A percentile compares a stretch with the other conserved stretches of the same genome.
Evolutionary conservation across 192 early-diverging fungal genomes (phyloP).

Genomic region (Physocladia obscura): DNA sequence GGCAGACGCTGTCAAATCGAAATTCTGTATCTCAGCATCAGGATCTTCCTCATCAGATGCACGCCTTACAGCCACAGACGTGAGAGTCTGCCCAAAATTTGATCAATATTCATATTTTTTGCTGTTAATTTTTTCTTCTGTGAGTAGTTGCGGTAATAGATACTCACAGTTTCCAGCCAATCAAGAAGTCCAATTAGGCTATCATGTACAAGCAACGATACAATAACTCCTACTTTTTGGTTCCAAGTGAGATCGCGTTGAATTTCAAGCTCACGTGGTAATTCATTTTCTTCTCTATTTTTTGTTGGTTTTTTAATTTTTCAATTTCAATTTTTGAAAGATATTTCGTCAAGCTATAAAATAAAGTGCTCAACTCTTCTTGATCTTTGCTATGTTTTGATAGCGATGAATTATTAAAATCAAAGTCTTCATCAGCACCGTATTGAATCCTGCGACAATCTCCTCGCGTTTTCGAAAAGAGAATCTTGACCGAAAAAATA

Average conservation of each 20-base stretch:
- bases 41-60: constrained; percentile 33
- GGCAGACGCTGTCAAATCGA: constrained; percentile 39
- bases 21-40: constrained; percentile 33
- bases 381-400: no score
- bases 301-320: no score
- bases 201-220: constrained; percentile 44
- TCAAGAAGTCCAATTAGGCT: constrained; percentile 39
- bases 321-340: no score
- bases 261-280: constrained; percentile 12
- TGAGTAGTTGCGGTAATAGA: neutral
- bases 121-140: no score
- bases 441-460: constrained; percentile 37
- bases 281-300: no score
- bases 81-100: constrained; percentile 41
- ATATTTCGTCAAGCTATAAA: no score
- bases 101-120: no score
- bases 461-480: constrained; percentile 49
- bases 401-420: neutral
- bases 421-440: constrained; percentile 38
- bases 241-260: constrained; percentile 33
- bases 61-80: constrained; percentile 36
- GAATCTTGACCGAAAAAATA: constrained; percentile 19
- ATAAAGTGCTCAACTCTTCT: no score
- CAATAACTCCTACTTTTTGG: constrained; percentile 52
- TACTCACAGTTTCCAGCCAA: constrained; percentile 32